These are phyloP conservation scores for Micractinium conductrix DNA, from an alignment of 139 green algal genomes.

Conservation along the genomic window DNA sequence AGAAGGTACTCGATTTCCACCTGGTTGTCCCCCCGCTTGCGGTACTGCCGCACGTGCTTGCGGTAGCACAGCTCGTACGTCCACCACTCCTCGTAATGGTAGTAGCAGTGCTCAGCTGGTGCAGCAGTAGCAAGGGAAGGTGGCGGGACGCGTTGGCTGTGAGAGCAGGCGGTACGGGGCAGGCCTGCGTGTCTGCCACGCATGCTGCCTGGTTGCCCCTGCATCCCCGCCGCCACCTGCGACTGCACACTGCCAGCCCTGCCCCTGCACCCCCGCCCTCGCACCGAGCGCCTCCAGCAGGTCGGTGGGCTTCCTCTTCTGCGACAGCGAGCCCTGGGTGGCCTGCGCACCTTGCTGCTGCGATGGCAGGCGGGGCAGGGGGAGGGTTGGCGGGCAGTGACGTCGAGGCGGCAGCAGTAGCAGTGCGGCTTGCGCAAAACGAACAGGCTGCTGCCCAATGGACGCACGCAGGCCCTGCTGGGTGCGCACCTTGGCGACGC, in stretches of 20 bases:
- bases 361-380: background rate
- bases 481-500: background rate
- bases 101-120: conserved; percentile 48
- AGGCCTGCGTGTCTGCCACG: no score
- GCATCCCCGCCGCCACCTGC: no score
- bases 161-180: no score
- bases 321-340: background rate
- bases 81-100: conserved; percentile 86
- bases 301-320: conserved; percentile 25
- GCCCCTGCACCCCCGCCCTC: no score
- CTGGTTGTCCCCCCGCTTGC: conserved; percentile 55
- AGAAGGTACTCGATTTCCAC: conserved; percentile 60
- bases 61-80: conserved; percentile 92
- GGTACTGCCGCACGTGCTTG: conserved; percentile 79
- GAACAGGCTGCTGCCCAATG: background rate
- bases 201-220: no score
- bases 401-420: background rate
- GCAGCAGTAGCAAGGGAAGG: background rate
- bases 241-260: no score
- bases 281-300: conserved; percentile 30
- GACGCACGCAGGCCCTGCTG: no score
- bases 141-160: no score
- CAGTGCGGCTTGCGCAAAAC: no score
- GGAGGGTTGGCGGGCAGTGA: background rate
- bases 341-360: no score